Evolutionary conservation across 2,329 filamentous ascomycete species (phyloP), one percentile per base, ranked within the genome.

Genomic region (Cryphonectria parasitica): DNA sequence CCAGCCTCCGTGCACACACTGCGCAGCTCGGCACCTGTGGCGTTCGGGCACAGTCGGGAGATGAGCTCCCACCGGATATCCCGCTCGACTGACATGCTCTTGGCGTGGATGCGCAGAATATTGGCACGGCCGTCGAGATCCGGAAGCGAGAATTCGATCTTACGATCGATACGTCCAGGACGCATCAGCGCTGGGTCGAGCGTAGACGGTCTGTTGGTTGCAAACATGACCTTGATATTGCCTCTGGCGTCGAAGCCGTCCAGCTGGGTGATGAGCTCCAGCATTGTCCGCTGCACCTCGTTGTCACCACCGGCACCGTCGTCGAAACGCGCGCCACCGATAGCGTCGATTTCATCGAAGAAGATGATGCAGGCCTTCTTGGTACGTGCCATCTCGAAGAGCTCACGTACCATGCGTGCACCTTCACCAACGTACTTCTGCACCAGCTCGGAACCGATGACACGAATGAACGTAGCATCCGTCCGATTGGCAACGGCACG

Each of bases 331-430:
- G 95, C 95, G 76, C 95, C 95, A 79, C 95, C 95, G 69, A 98
- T 93, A 64, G 95, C 95, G 81, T 98, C 95, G 73, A 98, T 96
- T 84, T 99, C 96, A 80, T 99, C 96, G 79, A 97, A 97, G 90
- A 99, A 99, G 84, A 99, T 99, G 80, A 99, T 99, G 83, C 96
- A 99, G 0, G 96, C 96, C 84, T 99, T 99, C 89, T 99, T 99
- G 70, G 96, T 98, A 76, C 96, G 91, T 13, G 96, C 96, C 96
- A 99, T 99, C 84, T 99, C 96, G 81, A 99, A 99, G 2, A 99
- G 89, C 84, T 99, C 96, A 77, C 96, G 91, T 28, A 99, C 96
- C 96, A 99, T 99, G 77, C 97, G 90, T 6, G 97, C 96, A 80
- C 96, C 96, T 82, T 99, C 96, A 80, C 96, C 96, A 25, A 99